Evolutionary conservation across 176 grass and related monocot species (phyloP).

Genomic region (Oryza coarctata): DNA sequence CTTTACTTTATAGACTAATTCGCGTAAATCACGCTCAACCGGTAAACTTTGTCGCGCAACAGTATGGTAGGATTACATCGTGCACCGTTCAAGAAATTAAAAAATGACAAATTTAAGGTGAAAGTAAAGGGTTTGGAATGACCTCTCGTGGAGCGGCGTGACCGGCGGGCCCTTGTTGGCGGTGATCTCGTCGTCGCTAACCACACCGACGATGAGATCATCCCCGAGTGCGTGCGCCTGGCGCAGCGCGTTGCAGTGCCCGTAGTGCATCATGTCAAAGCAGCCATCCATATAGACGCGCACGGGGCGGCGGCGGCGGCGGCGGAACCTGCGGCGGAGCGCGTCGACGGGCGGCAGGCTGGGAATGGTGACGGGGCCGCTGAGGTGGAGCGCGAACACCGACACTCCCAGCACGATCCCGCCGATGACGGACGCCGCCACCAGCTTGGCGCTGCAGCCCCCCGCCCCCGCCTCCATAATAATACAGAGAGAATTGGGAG

Average conservation of each 20-base stretch:
- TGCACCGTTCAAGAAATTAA: background rate
- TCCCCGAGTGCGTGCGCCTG: conserved; percentile 75
- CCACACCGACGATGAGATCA: conserved; percentile 76
- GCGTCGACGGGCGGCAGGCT: conserved; percentile 5
- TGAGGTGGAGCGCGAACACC: conserved; percentile 46
- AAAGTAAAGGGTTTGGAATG: background rate
- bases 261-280: conserved; percentile 99
- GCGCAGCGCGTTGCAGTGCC: conserved; percentile 82
- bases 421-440: conserved; percentile 59
- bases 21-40: background rate
- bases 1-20: background rate
- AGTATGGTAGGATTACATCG: background rate
- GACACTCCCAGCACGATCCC: conserved; percentile 69
- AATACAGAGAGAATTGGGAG: background rate
- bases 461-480: conserved; percentile 44
- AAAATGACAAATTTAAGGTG: background rate
- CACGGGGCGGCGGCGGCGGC: conserved; percentile 46
- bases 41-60: background rate
- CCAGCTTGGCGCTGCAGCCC: conserved; percentile 37
- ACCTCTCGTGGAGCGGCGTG: conserved; percentile 80
- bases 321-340: conserved; percentile 29
- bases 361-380: conserved; percentile 21
- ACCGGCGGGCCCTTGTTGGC: conserved; percentile 82
- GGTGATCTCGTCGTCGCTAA: conserved; percentile 80
- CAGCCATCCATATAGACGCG: conserved; percentile 96